Conservation (phyloP, 805 yeast genomes). For the Saccharomycopsis capsularis region DNA sequence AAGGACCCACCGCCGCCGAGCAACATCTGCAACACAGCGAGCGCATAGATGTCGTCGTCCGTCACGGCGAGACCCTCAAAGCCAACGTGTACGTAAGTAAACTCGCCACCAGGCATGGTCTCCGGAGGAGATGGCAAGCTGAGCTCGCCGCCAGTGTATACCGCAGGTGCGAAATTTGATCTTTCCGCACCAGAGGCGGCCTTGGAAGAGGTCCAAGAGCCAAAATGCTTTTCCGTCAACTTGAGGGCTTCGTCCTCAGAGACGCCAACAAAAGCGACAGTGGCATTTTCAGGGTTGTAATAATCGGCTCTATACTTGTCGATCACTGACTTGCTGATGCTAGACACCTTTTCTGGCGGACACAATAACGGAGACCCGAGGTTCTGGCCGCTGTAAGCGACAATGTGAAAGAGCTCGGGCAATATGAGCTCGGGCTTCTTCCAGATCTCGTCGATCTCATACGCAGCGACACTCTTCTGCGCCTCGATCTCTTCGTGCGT, state of each 20-base stretch:
- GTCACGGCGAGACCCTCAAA: conserved; percentile 82
- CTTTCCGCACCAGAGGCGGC: conserved; percentile 25
- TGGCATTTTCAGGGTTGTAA: conserved; percentile 73
- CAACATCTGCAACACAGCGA: conserved; percentile 83
- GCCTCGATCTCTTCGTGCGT: conserved; percentile 65
- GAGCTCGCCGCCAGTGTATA: conserved; percentile 54
- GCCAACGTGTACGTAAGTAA: conserved; percentile 78
- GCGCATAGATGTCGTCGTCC: conserved; percentile 81
- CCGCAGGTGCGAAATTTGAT: conserved; percentile 33
- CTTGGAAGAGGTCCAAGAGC: conserved; percentile 42
- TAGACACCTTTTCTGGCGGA: conserved; percentile 59
- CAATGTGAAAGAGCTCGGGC: conserved; percentile 84
- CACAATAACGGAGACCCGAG: conserved; percentile 83
- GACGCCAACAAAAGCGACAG: conserved; percentile 84
- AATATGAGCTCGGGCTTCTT: conserved; percentile 75
- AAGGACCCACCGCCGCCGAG: conserved; percentile 97
- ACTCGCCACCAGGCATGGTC: conserved; percentile 53
- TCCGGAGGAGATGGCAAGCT: conserved; percentile 42
- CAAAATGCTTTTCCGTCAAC: conserved; percentile 56
- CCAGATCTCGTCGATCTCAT: conserved; percentile 78
- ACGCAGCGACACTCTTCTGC: conserved; percentile 64
- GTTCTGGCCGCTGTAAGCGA: conserved; percentile 67
- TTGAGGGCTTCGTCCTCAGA: conserved; percentile 60
- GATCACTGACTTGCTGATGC: conserved; percentile 36
- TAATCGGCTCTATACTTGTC: conserved; percentile 50